Evolutionary conservation across 2,329 filamentous ascomycete species (phyloP), one percentile per base, ranked within the genome.

Genomic region (Verticillium longisporum): DNA sequence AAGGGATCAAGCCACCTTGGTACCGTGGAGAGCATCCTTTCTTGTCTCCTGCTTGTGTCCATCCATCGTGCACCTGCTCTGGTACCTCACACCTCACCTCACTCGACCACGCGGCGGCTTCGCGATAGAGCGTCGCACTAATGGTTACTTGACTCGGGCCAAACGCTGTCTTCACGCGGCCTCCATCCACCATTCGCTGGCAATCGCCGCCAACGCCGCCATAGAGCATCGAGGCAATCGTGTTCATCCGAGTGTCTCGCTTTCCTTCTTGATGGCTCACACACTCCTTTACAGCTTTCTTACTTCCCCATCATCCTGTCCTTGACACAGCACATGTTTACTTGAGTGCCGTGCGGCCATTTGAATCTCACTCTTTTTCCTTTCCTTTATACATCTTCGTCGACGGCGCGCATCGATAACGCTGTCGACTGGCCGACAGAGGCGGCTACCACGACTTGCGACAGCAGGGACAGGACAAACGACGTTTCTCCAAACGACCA

Each of bases 211-310:
- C 18, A 18, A 11, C n/a, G 45, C 45, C 45, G 45, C 45, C 45
- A 50, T 50, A n/a, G 45, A 50, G 45, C 45, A 50, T 50, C 41
- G 41, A 50, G 41, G 41, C 41, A 21, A 34, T 32, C 33, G 55
- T 57, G 55, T 50, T 58, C 37, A 34, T 53, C 37, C n/a, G 26
- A 26, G 26, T 58, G 56, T 58, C 56, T 58, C 56, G 45, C 33
- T 58, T 41, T 41, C 37, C 56, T 56, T 36, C 32, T 50, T 7
- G 45, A 21, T 50, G n/a, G n/a, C 6, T 36, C 34, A 21, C 34
- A 18, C 7, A 26, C 56, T 50, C 50, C 10, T 58, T 34, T 14
- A 33, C 37, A 26, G 33, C 45, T 56, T 56, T 15, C 33, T 36
- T 56, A 36, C 34, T 15, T 56, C 37, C 31, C 7, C 14, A 34